These are phyloP conservation scores for Starmera pachycereana DNA, from an alignment of 805 yeast species.

Conservation along the genomic window DNA sequence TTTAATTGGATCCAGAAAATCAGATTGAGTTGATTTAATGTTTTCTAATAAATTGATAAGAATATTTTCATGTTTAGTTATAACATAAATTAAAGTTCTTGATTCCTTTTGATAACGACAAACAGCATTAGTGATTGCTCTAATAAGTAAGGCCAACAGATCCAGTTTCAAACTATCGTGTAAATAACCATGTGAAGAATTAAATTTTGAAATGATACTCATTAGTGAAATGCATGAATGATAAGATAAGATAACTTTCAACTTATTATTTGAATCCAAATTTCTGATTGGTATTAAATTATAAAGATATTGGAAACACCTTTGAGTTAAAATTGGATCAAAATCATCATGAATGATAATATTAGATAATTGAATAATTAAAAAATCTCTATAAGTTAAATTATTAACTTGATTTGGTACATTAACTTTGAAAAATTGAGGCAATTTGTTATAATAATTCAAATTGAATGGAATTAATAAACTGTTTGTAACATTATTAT, in stretches of 20 bases:
- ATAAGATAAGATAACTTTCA: constrained; percentile 37
- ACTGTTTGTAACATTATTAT: constrained; percentile 25
- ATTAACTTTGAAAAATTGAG: constrained; percentile 37
- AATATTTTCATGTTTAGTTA: constrained; percentile 28
- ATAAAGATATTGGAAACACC: constrained; percentile 49
- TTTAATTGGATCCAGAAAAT: neutral
- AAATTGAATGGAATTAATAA: constrained; percentile 36
- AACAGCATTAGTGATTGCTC: constrained; percentile 43
- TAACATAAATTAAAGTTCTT: constrained; percentile 40
- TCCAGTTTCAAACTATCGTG: constrained; percentile 36
- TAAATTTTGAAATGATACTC: constrained; percentile 25
- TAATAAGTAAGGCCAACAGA: constrained; percentile 44
- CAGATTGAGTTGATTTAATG: constrained; percentile 5
- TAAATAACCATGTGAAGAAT: constrained; percentile 16
- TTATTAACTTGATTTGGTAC: constrained; percentile 24
- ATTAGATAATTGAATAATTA: constrained; percentile 41
- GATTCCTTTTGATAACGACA: constrained; percentile 42
- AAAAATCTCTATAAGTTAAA: constrained; percentile 53
- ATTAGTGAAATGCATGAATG: constrained; percentile 36
- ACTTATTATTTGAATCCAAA: constrained; percentile 23
- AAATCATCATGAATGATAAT: constrained; percentile 26
- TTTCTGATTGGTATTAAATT: constrained; percentile 41
- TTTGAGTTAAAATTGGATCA: constrained; percentile 29
- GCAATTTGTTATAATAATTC: constrained; percentile 37
- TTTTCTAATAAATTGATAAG: constrained; percentile 9